Percentiles rank a stretch among this genome's conserved stretches.
phyloP scores from a whole-genome alignment of 495 filamentous ascomycete genomes.

The Lepidopterella palustris region DNA sequence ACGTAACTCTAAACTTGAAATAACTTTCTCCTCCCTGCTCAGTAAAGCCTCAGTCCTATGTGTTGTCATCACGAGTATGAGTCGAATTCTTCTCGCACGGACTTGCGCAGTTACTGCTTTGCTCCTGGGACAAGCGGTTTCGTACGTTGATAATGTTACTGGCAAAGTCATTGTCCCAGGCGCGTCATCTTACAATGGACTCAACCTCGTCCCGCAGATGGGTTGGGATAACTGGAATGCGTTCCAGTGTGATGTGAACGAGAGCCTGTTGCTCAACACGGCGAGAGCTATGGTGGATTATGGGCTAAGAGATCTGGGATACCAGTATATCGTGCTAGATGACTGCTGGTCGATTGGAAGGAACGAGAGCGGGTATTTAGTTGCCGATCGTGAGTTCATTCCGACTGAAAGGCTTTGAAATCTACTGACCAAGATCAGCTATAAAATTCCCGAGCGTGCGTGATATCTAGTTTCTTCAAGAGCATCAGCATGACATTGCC shows the following conservation, averaged over 20 bases:
- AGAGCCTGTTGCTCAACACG: constrained; percentile 43
- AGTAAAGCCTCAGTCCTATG: too few species aligned
- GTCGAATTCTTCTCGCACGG: background rate
- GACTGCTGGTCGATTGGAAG: constrained; percentile 58
- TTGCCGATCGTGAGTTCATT: constrained; percentile 39
- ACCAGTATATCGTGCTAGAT: constrained; percentile 58
- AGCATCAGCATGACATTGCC: background rate
- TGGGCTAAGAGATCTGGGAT: constrained; percentile 57
- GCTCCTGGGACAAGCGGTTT: background rate
- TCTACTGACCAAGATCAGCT: constrained; percentile 1
- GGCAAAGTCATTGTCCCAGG: constrained; percentile 14
- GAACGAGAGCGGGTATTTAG: constrained; percentile 40
- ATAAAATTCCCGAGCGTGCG: constrained; percentile 47
- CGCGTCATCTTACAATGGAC: constrained; percentile 21
- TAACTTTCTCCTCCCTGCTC: too few species aligned
- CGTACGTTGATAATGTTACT: constrained; percentile 11
- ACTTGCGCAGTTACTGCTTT: background rate
- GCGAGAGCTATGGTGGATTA: constrained; percentile 45
- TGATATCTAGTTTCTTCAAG: background rate
- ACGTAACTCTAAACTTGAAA: too few species aligned
- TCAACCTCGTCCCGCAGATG: constrained; percentile 22
- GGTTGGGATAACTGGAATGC: constrained; percentile 49
- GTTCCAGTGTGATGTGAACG: constrained; percentile 45
- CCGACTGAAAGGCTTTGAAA: background rate
- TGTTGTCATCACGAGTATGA: too few species aligned